A percentile compares a stretch with the other conserved stretches of the same genome.
These are phyloP conservation scores for Phylloporus arenicola DNA, from an alignment of 768 basidiomycete species.

Conservation along the genomic window DNA sequence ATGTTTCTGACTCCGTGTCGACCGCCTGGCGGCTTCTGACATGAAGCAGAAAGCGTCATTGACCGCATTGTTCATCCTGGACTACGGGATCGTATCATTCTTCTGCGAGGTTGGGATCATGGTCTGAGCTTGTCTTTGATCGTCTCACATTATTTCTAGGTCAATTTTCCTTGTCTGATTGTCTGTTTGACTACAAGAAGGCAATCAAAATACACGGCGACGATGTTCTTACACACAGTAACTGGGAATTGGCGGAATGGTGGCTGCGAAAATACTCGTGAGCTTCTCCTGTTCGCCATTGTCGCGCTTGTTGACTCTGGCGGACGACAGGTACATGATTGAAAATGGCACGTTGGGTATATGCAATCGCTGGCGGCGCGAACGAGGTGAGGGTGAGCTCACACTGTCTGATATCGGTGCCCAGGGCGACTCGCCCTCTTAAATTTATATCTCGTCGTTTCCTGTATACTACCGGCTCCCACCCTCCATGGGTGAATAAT, in stretches of 20 bases:
- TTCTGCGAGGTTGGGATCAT: slow-evolving; percentile 58
- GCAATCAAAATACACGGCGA: slow-evolving; percentile 80
- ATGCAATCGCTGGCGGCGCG: slow-evolving; percentile 83
- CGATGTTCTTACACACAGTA: slow-evolving; percentile 82
- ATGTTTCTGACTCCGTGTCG: slow-evolving; percentile 13
- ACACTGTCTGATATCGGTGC: slow-evolving; percentile 48
- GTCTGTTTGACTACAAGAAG: slow-evolving; percentile 64
- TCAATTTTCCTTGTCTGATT: slow-evolving; percentile 76
- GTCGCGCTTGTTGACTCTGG: not conserved
- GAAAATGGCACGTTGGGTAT: slow-evolving; percentile 65
- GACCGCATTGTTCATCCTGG: slow-evolving; percentile 88
- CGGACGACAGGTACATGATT: slow-evolving; percentile 59
- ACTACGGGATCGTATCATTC: slow-evolving; percentile 85
- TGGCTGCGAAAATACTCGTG: slow-evolving; percentile 85
- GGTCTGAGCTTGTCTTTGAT: slow-evolving; percentile 13
- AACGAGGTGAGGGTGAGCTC: slow-evolving; percentile 73
- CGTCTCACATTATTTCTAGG: slow-evolving; percentile 37
- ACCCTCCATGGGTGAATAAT: slow-evolving; percentile 7
- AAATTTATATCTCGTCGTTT: not conserved
- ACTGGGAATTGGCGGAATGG: slow-evolving; percentile 84
- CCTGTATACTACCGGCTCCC: slow-evolving; percentile 7
- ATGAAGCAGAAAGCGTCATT: slow-evolving; percentile 71
- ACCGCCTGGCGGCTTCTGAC: slow-evolving; percentile 7
- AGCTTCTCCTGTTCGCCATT: not conserved
- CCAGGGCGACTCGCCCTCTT: slow-evolving; percentile 30